Percentiles rank a stretch among this genome's conserved stretches.
These are phyloP conservation scores for Fusarium chaquense DNA, from an alignment of 2,329 filamentous ascomycete genomes.

Conservation along the genomic window DNA sequence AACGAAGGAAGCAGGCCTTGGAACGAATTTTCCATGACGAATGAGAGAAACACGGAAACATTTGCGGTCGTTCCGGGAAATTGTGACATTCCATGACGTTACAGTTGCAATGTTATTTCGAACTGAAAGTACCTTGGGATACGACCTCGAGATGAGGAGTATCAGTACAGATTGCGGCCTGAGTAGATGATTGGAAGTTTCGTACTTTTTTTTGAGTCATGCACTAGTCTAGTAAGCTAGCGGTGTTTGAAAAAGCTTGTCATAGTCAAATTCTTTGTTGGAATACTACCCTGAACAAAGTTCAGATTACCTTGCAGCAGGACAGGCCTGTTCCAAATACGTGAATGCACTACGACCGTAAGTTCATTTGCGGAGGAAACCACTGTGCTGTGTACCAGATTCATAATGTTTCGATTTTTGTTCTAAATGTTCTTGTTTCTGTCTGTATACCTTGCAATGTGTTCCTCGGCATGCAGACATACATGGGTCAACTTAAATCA, in stretches of 20 bases:
- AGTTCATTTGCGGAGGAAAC: not conserved
- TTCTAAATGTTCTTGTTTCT: not conserved
- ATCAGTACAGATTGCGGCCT: not conserved
- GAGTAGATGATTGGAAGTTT: not conserved
- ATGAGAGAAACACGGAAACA: not conserved
- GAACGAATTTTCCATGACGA: not conserved
- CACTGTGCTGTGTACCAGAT: not conserved
- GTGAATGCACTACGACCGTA: not conserved
- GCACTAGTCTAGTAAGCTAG: too few species aligned
- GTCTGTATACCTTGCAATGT: not conserved
- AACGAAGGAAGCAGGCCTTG: not conserved
- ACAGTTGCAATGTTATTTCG: not conserved
- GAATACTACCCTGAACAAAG: not conserved
- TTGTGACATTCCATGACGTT: not conserved
- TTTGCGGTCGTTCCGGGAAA: not conserved
- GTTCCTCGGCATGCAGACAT: rapidly evolving
- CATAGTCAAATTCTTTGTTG: not conserved
- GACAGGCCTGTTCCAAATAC: not conserved
- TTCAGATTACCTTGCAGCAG: not conserved
- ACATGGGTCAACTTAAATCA: not conserved
- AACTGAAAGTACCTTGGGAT: not conserved
- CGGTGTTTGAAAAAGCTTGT: not conserved
- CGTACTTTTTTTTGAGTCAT: not conserved
- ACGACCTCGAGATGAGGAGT: not conserved
- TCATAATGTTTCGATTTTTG: not conserved